A percentile compares a stretch with the other conserved stretches of the same genome.
phyloP scores from a whole-genome alignment of 352 stramenopile species.

The Phytophthora lateralis region DNA sequence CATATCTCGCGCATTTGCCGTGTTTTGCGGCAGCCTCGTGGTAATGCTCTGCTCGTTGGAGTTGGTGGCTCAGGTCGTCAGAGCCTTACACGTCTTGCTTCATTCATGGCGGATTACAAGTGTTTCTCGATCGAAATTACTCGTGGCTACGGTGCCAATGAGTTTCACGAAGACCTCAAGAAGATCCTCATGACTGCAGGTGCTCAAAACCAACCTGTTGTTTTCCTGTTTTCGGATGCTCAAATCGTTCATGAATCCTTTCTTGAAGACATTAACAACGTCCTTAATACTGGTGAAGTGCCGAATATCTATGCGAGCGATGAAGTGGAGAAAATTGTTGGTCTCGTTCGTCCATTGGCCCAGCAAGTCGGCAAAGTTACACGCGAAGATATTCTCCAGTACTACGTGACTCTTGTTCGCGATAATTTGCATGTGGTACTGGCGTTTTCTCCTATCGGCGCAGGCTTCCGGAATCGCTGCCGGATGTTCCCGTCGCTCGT shows the following conservation, averaged over 20 bases:
- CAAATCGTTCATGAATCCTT: conserved; percentile 95
- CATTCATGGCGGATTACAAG: conserved; percentile 93
- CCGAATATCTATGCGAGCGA: conserved; percentile 93
- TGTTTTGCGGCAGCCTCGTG: conserved; percentile 91
- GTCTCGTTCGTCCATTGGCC: conserved; percentile 80
- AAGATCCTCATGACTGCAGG: conserved; percentile 91
- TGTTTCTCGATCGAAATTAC: conserved; percentile 95
- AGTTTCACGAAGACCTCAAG: conserved; percentile 94
- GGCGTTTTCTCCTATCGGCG: conserved; percentile 92
- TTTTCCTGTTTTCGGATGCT: conserved; percentile 94
- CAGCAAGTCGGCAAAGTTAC: conserved; percentile 82
- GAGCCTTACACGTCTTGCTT: conserved; percentile 89
- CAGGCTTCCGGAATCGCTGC: conserved; percentile 92
- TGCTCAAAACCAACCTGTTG: conserved; percentile 85
- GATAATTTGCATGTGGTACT: conserved; percentile 96
- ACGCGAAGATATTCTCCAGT: conserved; percentile 82
- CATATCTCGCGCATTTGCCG: conserved; percentile 94
- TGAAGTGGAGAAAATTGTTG: conserved; percentile 91
- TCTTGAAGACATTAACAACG: conserved; percentile 95
- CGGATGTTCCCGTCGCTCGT: conserved; percentile 95
- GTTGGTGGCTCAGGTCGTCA: conserved; percentile 92
- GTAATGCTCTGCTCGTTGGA: conserved; percentile 92
- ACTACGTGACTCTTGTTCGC: conserved; percentile 92
- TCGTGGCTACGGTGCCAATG: conserved; percentile 85
- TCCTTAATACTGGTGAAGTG: conserved; percentile 94